phyloP scores from a whole-genome alignment of 169 alveolate genomes.

The Cryptosporidium baileyi region DNA sequence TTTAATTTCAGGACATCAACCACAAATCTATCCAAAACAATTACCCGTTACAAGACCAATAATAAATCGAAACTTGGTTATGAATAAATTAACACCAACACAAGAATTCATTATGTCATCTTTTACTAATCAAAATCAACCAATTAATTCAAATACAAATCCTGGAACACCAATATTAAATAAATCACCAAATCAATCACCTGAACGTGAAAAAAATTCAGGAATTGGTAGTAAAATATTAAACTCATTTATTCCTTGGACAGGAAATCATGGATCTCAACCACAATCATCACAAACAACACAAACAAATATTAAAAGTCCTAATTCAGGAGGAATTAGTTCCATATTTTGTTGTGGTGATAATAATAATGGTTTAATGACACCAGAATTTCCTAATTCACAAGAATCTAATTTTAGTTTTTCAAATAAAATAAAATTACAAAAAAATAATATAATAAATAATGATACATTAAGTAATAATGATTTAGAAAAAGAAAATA shows the following conservation, averaged over 20 bases:
- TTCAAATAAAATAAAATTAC: constrained; percentile 11
- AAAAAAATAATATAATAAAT: not conserved
- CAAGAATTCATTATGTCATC: constrained; percentile 38
- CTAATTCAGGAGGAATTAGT: not conserved
- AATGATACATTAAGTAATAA: not conserved
- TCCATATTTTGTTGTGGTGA: constrained; percentile 37
- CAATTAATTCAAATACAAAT: not conserved
- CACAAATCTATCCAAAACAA: constrained; percentile 42
- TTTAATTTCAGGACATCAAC: not conserved
- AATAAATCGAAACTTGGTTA: not conserved
- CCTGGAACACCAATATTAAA: not conserved
- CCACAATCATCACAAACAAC: not conserved
- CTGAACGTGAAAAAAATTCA: constrained; percentile 31
- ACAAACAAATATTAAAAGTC: not conserved
- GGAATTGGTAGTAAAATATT: constrained; percentile 24
- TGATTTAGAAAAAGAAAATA: constrained; percentile 57
- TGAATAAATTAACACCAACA: constrained; percentile 17
- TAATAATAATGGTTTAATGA: constrained; percentile 1
- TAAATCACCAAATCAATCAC: constrained; percentile 3
- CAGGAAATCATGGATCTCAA: constrained; percentile 29
- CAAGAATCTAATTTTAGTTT: constrained; percentile 61
- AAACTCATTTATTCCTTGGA: constrained; percentile 65
- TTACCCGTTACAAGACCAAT: constrained; percentile 11
- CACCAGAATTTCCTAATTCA: constrained; percentile 64
- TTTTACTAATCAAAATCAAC: constrained; percentile 36